A percentile compares a stretch with the other conserved stretches of the same genome.
These are phyloP conservation scores for Plasmodium coatneyi DNA, from an alignment of 169 alveolate genomes.

Conservation along the genomic window DNA sequence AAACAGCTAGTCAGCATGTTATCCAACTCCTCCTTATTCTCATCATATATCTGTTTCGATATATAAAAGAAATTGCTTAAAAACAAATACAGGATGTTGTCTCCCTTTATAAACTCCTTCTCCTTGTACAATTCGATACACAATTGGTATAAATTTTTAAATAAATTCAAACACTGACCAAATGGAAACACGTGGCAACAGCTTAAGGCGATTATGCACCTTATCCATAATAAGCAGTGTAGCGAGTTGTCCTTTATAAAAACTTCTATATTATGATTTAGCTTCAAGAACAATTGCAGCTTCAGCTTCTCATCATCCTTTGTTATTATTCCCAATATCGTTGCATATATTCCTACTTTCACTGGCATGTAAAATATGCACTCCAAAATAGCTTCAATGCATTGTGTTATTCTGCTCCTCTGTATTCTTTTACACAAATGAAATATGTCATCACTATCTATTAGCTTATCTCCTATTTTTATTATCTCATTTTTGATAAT, in stretches of 20 bases:
- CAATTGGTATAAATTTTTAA: slow-evolving; percentile 32
- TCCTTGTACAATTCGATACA: slow-evolving; percentile 65
- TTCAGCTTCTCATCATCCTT: slow-evolving; percentile 56
- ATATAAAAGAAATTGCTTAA: slow-evolving; percentile 74
- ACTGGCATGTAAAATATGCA: slow-evolving; percentile 75
- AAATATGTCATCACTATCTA: slow-evolving; percentile 75
- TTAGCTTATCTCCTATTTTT: slow-evolving; percentile 67
- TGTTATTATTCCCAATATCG: slow-evolving; percentile 68
- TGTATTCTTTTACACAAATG: slow-evolving; percentile 47
- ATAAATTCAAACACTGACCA: slow-evolving; percentile 46
- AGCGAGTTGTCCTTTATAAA: slow-evolving; percentile 29
- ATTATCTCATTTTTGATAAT: slow-evolving; percentile 71
- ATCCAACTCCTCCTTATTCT: slow-evolving; percentile 46
- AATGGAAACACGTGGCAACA: slow-evolving; percentile 59
- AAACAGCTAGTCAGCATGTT: slow-evolving; percentile 26
- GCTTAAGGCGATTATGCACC: slow-evolving; percentile 68
- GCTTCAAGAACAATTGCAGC: slow-evolving; percentile 44
- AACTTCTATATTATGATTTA: slow-evolving; percentile 72
- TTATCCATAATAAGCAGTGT: slow-evolving; percentile 68
- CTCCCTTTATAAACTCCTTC: slow-evolving; percentile 50
- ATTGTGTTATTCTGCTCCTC: slow-evolving; percentile 51
- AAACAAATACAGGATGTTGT: slow-evolving; percentile 53
- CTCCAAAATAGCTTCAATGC: slow-evolving; percentile 52
- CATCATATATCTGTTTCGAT: slow-evolving; percentile 65
- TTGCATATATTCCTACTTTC: slow-evolving; percentile 70